Evolutionary conservation across 495 filamentous ascomycete species (phyloP), one percentile per base, ranked within the genome.

Genomic region (Xylaria bambusicola): DNA sequence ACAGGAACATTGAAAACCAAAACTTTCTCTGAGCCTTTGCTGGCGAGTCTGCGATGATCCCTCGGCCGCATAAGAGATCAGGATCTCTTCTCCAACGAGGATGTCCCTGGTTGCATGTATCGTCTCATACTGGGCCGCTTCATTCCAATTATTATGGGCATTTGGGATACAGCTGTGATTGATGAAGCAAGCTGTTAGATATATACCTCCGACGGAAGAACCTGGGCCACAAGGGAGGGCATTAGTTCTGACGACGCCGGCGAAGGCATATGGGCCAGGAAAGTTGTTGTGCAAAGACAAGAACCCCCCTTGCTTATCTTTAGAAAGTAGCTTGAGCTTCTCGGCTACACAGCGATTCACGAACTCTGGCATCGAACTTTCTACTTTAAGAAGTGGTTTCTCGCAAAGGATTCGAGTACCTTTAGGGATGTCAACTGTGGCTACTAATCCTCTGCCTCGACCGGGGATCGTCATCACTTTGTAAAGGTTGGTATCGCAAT

Each of bases 91-190:
- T 2, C 77, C 73, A 0, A 54, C 66, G 21, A 65, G 56, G 47
- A 80, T 77, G 23, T 61, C 33, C 13, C 72, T 61, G 31, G 75
- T 64, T 10, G 76, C 73, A 40, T 75, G 68, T 41, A 80, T 58
- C 27, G 66, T 75, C 45, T 73, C 62, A 17, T 62, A 60, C 35
- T 62, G 52, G 5, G 60, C 47, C 7, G 58, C 41, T 0, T 63
- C 63, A 52, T 77, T 78, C 75, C 75, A 78, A 5, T 56, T 61
- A 47, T 73, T 66, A 26, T 70, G 66, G 0, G 74, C 67, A 58
- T 80, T 80, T 0, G 75, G 74, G 1, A 62, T 56, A 60, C 77
- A 80, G 57, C 66, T 71, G 50, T 80, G 77, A 53, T 80, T 79
- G 54, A 80, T 68, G 18, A 67, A 57, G 18, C 65, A 70, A 35